Evolutionary conservation across 164 flowering plant genomes (phyloP).

Genomic region (Malania oleifera): DNA sequence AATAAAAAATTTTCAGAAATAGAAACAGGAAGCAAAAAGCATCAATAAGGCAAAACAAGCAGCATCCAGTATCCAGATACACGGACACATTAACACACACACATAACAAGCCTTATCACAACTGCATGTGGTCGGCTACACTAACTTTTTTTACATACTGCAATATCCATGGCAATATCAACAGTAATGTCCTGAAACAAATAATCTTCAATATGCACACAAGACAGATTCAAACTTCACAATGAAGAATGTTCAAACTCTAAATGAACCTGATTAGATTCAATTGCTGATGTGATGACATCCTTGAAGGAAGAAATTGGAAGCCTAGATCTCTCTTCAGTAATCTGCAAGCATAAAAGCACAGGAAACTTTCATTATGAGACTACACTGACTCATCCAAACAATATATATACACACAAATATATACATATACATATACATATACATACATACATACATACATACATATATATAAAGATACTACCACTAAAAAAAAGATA

Average conservation of each 20-base stretch:
- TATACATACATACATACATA: too few species aligned
- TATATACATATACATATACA: too few species aligned
- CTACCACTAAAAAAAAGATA: too few species aligned
- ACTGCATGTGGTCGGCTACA: neutral
- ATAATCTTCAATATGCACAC: neutral
- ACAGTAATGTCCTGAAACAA: neutral
- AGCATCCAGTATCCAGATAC: neutral
- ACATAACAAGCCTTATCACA: neutral
- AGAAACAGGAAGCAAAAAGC: neutral
- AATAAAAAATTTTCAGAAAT: slow-evolving; percentile 4
- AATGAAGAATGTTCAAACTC: neutral
- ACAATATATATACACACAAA: too few species aligned
- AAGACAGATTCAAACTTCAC: too few species aligned
- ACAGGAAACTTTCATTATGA: slow-evolving; percentile 2
- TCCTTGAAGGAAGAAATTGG: slow-evolving; percentile 80
- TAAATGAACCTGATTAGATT: slow-evolving; percentile 69
- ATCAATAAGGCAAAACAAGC: neutral
- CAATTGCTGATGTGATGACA: slow-evolving; percentile 58
- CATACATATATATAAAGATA: too few species aligned
- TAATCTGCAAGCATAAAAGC: slow-evolving; percentile 44
- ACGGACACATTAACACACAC: neutral
- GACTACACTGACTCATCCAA: too few species aligned
- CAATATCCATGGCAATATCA: neutral
- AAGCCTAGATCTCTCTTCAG: slow-evolving; percentile 60
- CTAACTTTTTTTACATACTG: neutral